phyloP scores from a whole-genome alignment of 805 yeast species.

The Teunomyces pallodes region DNA sequence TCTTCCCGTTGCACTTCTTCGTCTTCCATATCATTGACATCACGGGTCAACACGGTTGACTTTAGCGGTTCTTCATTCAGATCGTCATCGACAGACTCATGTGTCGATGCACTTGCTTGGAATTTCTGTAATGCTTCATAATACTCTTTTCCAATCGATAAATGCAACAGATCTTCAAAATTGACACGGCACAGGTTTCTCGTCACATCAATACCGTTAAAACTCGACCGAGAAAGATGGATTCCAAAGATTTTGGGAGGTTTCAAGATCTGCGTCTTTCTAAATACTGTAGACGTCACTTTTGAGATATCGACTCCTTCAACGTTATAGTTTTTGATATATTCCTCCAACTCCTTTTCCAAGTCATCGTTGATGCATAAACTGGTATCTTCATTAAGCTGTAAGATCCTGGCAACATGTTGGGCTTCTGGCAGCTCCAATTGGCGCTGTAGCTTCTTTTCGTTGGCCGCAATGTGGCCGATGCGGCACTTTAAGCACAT shows the following conservation, averaged over 20 bases:
- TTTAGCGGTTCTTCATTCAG: slow-evolving; percentile 13
- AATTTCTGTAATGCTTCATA: slow-evolving; percentile 35
- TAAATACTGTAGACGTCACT: slow-evolving; percentile 64
- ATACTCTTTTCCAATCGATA: slow-evolving; percentile 47
- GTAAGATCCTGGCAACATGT: slow-evolving; percentile 32
- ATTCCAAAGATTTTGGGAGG: slow-evolving; percentile 72
- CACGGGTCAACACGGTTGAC: slow-evolving; percentile 20
- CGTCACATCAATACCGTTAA: slow-evolving; percentile 59
- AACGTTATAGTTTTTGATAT: slow-evolving; percentile 45
- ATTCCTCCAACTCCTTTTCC: slow-evolving; percentile 46
- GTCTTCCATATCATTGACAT: slow-evolving; percentile 27
- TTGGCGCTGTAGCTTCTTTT: slow-evolving; percentile 16
- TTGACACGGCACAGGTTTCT: slow-evolving; percentile 74
- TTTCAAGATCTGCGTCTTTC: slow-evolving; percentile 56
- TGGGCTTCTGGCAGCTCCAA: slow-evolving; percentile 23
- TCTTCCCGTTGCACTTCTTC: slow-evolving; percentile 38
- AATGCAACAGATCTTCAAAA: slow-evolving; percentile 54
- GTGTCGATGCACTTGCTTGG: slow-evolving; percentile 23
- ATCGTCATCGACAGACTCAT: slow-evolving; percentile 11
- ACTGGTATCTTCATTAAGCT: slow-evolving; percentile 33
- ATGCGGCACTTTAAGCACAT: slow-evolving; percentile 72
- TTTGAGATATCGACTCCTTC: slow-evolving; percentile 42
- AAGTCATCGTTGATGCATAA: slow-evolving; percentile 65
- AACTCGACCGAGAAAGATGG: slow-evolving; percentile 86
- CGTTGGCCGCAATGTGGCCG: slow-evolving; percentile 28